phyloP scores from a whole-genome alignment of 805 yeast species.

The Yarrowia bubula region DNA sequence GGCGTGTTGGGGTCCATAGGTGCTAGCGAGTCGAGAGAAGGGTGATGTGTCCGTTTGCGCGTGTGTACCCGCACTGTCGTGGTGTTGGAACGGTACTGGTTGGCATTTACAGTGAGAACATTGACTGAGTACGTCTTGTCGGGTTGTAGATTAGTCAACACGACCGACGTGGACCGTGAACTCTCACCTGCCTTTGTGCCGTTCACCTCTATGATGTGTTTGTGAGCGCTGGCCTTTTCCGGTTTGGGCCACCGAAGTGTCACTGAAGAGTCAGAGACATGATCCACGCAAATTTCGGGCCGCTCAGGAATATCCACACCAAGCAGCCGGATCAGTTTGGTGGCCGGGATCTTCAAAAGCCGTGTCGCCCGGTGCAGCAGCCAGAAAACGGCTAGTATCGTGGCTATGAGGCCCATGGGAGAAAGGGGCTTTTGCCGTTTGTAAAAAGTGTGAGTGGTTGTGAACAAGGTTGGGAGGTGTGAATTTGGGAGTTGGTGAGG shows the following conservation, averaged over 20 bases:
- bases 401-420: slow-evolving; percentile 31
- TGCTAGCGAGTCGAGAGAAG: slow-evolving; percentile 33
- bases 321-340: slow-evolving; percentile 38
- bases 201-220: slow-evolving; percentile 39
- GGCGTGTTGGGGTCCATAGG: slow-evolving; percentile 23
- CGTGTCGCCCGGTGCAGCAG: slow-evolving; percentile 40
- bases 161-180: slow-evolving; percentile 36
- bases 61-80: slow-evolving; percentile 36
- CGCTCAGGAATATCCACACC: slow-evolving; percentile 42
- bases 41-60: slow-evolving; percentile 33
- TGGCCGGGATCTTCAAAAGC: slow-evolving; percentile 39
- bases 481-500: not conserved
- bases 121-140: slow-evolving; percentile 38
- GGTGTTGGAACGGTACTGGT: slow-evolving; percentile 35
- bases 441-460: not conserved
- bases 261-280: slow-evolving; percentile 36
- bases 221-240: slow-evolving; percentile 35
- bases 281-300: slow-evolving; percentile 39
- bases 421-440: no score
- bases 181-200: slow-evolving; percentile 41
- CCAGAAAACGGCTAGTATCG: slow-evolving; percentile 39
- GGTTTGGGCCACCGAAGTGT: slow-evolving; percentile 41
- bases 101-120: slow-evolving; percentile 39
- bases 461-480: not conserved
- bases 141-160: slow-evolving; percentile 39